Evolutionary conservation across 257 asterid species (phyloP).

Genomic region (Voacanga thouarsii): DNA sequence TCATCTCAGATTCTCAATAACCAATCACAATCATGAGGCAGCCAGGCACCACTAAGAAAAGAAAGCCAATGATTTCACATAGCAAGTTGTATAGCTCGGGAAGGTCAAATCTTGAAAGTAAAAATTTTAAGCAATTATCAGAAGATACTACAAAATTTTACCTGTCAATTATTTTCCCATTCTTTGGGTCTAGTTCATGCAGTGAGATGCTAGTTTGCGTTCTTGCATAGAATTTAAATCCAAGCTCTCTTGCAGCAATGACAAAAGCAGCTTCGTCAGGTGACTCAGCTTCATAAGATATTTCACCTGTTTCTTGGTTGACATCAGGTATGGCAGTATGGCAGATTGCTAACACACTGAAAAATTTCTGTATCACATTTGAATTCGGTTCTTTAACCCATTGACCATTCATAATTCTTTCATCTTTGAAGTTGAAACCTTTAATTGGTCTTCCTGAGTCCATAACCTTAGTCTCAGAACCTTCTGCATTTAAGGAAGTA

Average conservation of each 20-base stretch:
- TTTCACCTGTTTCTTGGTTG: conserved; percentile 51
- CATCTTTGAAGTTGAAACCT: conserved; percentile 87
- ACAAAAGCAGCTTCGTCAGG: conserved; percentile 99
- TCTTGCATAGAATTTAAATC: conserved; percentile 79
- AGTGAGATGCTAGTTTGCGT: conserved; percentile 74
- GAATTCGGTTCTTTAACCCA: conserved; percentile 71
- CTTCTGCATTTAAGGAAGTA: conserved; percentile 22
- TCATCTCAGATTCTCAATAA: not conserved
- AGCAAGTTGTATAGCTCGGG: not conserved
- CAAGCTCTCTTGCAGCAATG: conserved; percentile 89
- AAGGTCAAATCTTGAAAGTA: not conserved
- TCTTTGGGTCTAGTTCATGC: conserved; percentile 66
- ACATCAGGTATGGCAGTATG: conserved; percentile 96
- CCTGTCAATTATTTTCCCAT: conserved; percentile 65
- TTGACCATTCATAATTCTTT: conserved; percentile 74
- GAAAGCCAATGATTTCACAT: not conserved
- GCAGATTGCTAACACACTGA: conserved; percentile 80
- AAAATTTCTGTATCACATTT: conserved; percentile 67
- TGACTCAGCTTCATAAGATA: conserved; percentile 91
- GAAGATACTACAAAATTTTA: conserved; percentile 13
- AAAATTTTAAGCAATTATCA: not conserved
- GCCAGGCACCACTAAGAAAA: not conserved
- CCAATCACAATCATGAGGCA: not conserved
- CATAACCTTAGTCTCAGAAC: conserved; percentile 16
- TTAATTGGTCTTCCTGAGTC: conserved; percentile 44